Percentiles rank a stretch among this genome's conserved stretches.
Evolutionary conservation across 2,329 filamentous ascomycete genomes (phyloP).

Genomic region (Penicillium sp.): DNA sequence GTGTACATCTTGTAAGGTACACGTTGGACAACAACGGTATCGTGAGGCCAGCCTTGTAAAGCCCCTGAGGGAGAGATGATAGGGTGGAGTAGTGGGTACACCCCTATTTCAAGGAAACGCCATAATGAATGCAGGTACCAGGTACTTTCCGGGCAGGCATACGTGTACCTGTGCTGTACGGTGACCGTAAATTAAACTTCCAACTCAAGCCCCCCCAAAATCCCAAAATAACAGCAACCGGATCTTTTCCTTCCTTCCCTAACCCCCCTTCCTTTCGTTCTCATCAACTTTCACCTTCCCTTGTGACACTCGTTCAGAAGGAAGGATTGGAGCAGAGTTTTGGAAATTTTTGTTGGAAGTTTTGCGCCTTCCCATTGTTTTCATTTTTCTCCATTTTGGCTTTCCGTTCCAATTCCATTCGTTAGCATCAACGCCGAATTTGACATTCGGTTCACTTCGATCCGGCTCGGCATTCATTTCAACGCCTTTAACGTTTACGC

Average conservation of each 20-base stretch:
- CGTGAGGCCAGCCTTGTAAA: neutral
- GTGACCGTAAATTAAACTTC: slow-evolving; percentile 23
- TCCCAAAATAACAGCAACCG: slow-evolving; percentile 7
- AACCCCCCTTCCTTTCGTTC: slow-evolving; percentile 25
- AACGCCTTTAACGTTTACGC: slow-evolving; percentile 10
- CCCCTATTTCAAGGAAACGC: neutral
- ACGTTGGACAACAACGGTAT: slow-evolving; percentile 2
- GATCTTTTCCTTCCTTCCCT: slow-evolving; percentile 19
- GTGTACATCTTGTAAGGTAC: neutral
- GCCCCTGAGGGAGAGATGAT: neutral
- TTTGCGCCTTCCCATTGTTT: slow-evolving; percentile 1
- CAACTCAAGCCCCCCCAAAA: slow-evolving; percentile 3
- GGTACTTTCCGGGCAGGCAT: slow-evolving; percentile 8
- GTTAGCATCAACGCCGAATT: slow-evolving; percentile 19
- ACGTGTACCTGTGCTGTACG: slow-evolving; percentile 17
- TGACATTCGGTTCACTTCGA: slow-evolving; percentile 20
- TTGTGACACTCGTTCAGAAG: slow-evolving; percentile 28
- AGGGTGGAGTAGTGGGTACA: slow-evolving; percentile 5
- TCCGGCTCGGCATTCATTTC: slow-evolving; percentile 4
- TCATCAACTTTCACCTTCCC: slow-evolving; percentile 28
- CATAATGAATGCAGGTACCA: slow-evolving; percentile 12
- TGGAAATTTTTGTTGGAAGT: slow-evolving; percentile 2
- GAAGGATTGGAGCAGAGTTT: slow-evolving; percentile 16
- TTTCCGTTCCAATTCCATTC: slow-evolving; percentile 17
- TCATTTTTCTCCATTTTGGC: neutral